Base-by-base conservation (phyloP, 1,284 basidiomycete species). In the Cutaneotrichosporon dermatis region DNA sequence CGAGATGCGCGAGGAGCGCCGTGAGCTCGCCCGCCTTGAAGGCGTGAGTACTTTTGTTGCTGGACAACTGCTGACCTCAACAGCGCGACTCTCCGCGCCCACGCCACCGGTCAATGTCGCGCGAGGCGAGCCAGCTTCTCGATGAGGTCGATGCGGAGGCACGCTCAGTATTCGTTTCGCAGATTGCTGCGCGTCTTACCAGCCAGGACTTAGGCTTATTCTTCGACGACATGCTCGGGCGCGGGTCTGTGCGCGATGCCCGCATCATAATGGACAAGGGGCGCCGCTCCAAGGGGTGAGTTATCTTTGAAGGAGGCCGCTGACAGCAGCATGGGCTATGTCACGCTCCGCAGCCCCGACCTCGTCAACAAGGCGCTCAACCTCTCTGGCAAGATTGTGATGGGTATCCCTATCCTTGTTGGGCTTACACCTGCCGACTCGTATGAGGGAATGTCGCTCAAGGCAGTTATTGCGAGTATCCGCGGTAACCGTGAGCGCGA, bases 101-200 rank as follows among this genome's bases (percentile, higher is more conserved):
- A 34, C 67, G 69, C 52, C 66, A 68, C 16, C 65, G 87, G 37
- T 90, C 89, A 8, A 88, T 89, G 6, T 82, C 82, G 16, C 90
- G 90, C 69, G 87, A 88, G 46, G 69, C 71, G 10, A 70, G 62
- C 16, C 61, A 59, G 11, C 66, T 77, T 1, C 60, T 76, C 16
- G 76, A 89, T 33, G 72, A 75, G 54, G 72, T 76, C 52, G 92
- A 92, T 76, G 92, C 88, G 61, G 94, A 98, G 83, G 86, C 89
- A 73, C 89, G 96, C 77, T 97, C 95, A 69, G 90, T 98, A 66
- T 99, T 99, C 80, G 93, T 97, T 76, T 94, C 93, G 70, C 95
- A 98, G 81, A 87, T 99, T 74, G 91, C 95, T 68, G 91, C 92
- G 59, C 86, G 92, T 72, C 86, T 98, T 75, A 95, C 92, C 60